Base-by-base conservation (phyloP, 257 asterid genomes). In the Paulownia fortunei region DNA sequence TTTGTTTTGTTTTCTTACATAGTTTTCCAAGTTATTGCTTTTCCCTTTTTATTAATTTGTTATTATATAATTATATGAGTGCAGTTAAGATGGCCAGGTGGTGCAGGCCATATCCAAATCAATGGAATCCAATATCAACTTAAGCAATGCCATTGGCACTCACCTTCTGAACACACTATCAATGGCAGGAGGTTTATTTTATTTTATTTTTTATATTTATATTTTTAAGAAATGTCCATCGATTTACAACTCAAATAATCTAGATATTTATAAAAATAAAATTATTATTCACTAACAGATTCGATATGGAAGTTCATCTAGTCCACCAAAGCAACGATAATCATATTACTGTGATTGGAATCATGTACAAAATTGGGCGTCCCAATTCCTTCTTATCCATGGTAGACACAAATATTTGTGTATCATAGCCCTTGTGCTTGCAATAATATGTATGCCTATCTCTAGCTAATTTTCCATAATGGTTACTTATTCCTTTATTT, bases 161-260 rank as follows among this genome's bases (percentile, higher is more conserved):
- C 91, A 6, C 97, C 94, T 69, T 87, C 96, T 12, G 97, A 92
- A 74, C 97, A 90, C 80, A 78, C 87, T 21, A 66, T 90, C 24
- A 76, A 89, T 56, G 93, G 94, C 26, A 76, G 37, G 37, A 89
- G 91, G 92, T 89, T 52, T 19, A 6, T 4, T 19, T 55, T 55
- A 4, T 8, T 47, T 44, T n/a, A 3, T 6, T 21, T 44, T 32
- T 34, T 2, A 8, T 54, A 49, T 52, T 21, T 26, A 6, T 12
- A 8, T 62, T 3, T 47, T 34, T 10, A 2, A 5, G 19, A 34
- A 34, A 55, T 21, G 18, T 9, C 32, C 8, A 23, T 18, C 0
- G 4, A 32, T 7, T 39, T 52, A 9, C 9, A 7, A 27, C 3
- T 42, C 8, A 37, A 8, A 34, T 2, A 34, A 34, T 5, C 37